These are phyloP conservation scores for Ceratocystis eucalypticola DNA, from an alignment of 2,329 filamentous ascomycete species.

Conservation along the genomic window DNA sequence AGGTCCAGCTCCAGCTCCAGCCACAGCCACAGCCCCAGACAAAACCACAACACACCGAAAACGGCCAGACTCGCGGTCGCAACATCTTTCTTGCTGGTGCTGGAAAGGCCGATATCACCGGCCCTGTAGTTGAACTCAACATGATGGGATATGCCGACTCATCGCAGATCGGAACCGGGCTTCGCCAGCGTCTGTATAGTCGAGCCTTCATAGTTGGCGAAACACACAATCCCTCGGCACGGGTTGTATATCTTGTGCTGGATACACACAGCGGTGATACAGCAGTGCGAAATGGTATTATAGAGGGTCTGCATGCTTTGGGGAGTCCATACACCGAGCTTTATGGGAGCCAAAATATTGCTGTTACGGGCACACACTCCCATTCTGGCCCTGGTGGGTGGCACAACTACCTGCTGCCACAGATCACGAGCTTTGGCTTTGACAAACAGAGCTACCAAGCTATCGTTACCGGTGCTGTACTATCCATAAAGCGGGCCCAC, in stretches of 20 bases:
- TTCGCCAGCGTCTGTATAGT: slow-evolving; percentile 78
- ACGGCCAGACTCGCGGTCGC: neutral
- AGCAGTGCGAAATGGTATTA: slow-evolving; percentile 72
- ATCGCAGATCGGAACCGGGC: slow-evolving; percentile 66
- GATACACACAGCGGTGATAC: slow-evolving; percentile 84
- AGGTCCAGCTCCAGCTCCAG: neutral
- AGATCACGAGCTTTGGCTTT: slow-evolving; percentile 80
- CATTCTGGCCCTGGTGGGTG: slow-evolving; percentile 85
- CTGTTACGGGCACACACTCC: slow-evolving; percentile 83
- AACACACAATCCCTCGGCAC: slow-evolving; percentile 48
- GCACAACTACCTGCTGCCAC: slow-evolving; percentile 87
- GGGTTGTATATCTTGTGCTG: slow-evolving; percentile 76
- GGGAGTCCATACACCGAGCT: slow-evolving; percentile 55
- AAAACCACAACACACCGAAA: neutral
- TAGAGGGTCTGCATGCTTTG: slow-evolving; percentile 56
- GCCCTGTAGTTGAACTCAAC: slow-evolving; percentile 78
- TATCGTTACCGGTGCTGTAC: slow-evolving; percentile 71
- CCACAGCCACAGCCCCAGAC: neutral
- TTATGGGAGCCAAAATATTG: slow-evolving; percentile 70
- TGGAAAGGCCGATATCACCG: slow-evolving; percentile 46
- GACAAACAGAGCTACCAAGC: slow-evolving; percentile 75
- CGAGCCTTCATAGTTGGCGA: slow-evolving; percentile 78
- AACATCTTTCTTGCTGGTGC: slow-evolving; percentile 38
- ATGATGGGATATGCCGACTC: slow-evolving; percentile 85
- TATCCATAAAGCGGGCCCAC: slow-evolving; percentile 73